A percentile compares a stretch with the other conserved stretches of the same genome.
phyloP scores from a whole-genome alignment of 495 filamentous ascomycete genomes.

The Aspergillus avenaceus region DNA sequence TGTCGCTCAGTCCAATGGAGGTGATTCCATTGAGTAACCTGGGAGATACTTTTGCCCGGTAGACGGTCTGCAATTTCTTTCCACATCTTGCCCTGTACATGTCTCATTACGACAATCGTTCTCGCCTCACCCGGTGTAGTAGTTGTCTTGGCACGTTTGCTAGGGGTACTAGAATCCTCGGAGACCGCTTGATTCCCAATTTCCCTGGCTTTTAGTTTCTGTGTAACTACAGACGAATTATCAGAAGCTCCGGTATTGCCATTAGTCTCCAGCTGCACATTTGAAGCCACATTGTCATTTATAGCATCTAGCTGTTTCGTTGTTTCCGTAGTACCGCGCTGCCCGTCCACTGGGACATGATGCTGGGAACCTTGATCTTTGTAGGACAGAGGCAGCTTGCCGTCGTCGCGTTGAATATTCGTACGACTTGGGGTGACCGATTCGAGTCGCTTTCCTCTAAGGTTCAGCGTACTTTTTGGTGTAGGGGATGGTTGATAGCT shows the following conservation, averaged over 20 bases:
- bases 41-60: slow-evolving; percentile 19
- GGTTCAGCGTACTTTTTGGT: slow-evolving; percentile 16
- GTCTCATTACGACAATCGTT: slow-evolving; percentile 29
- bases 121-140: slow-evolving; percentile 34
- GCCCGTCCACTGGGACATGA: slow-evolving; percentile 6
- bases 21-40: slow-evolving; percentile 25
- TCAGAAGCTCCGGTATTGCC: neutral
- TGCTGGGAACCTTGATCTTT: slow-evolving; percentile 12
- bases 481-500: slow-evolving; percentile 31
- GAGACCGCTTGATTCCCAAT: neutral
- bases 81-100: slow-evolving; percentile 25
- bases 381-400: slow-evolving; percentile 10
- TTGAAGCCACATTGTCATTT: neutral
- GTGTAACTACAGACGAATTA: slow-evolving; percentile 2
- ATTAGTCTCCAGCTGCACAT: neutral
- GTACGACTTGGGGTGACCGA: slow-evolving; percentile 2
- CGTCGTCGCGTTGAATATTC: slow-evolving; percentile 8
- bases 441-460: slow-evolving; percentile 20
- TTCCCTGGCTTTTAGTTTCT: neutral
- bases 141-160: slow-evolving; percentile 16
- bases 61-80: slow-evolving; percentile 28
- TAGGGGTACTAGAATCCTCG: slow-evolving; percentile 11
- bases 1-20: slow-evolving; percentile 33
- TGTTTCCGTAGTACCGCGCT: slow-evolving; percentile 9
- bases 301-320: slow-evolving; percentile 1